Evolutionary conservation across 345 rosid species (phyloP), one percentile per base, ranked within the genome.

Genomic region (Barbarea vulgaris): DNA sequence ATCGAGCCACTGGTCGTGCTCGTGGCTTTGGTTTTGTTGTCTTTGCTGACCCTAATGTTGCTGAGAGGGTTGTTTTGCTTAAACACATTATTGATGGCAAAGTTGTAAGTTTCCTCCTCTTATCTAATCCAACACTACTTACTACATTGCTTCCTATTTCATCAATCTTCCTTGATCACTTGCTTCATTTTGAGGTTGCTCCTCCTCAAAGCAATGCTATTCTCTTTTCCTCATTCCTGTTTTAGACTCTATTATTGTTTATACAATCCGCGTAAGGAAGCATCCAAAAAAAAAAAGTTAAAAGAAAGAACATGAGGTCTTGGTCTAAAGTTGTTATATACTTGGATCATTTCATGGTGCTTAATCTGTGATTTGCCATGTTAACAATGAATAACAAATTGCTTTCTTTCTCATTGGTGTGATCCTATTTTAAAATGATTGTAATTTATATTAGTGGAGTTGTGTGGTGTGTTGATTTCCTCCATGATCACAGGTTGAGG

Each of bases 21-120:
- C 94, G 98, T 33, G 98, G 98, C 12, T 93, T 93, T 30, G 98
- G 98, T 51, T 93, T 93, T 70, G 79, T 93, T 67, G 96, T 89
- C 75, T 93, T 89, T 74, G 86, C 90, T 25, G 94, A 91, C 57
- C 94, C 97, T 4, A 78, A 76, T 78, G 86, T 87, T 72, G 96
- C 97, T 24, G 96, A 89, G 79, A 80, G 89, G 79, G 91, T 93
- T 57, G 90, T 88, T 8, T 76, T 79, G 89, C 85, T 88, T 70
- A 88, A 86, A 64, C 97, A 91, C 71, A 70, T 87, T 44, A 88
- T 91, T 65, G 96, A 91, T 79, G 96, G 97, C 73, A 89, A 91
- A 88, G 77, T 80, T 78, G 98, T 93, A 81, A 87, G 92, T 86
- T 79, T 36, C 6, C 13, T 13, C 62, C 15, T 70, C 47, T 73